Percentiles rank a stretch among this genome's conserved stretches.
These are phyloP conservation scores for Pythium phragmitis DNA, from an alignment of 352 stramenopile species.

Conservation along the genomic window DNA sequence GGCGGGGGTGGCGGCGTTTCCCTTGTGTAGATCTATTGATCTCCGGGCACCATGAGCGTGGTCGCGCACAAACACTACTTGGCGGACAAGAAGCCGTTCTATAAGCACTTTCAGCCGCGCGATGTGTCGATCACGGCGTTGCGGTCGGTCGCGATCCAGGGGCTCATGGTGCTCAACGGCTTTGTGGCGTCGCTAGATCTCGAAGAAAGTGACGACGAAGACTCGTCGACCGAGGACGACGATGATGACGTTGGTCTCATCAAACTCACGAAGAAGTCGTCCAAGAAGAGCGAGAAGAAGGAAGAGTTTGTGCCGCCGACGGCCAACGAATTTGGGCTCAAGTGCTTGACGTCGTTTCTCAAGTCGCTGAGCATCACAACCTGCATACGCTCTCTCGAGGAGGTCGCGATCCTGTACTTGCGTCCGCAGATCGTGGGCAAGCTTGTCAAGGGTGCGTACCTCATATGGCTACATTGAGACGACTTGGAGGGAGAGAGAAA, in stretches of 20 bases:
- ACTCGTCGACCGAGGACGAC: slow-evolving; percentile 31
- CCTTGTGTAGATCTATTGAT: not conserved
- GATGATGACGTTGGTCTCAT: slow-evolving; percentile 26
- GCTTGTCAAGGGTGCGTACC: slow-evolving; percentile 71
- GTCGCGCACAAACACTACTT: slow-evolving; percentile 61
- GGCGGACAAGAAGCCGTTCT: slow-evolving; percentile 85
- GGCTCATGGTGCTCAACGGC: slow-evolving; percentile 71
- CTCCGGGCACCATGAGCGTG: slow-evolving; percentile 50
- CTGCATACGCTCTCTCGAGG: slow-evolving; percentile 72
- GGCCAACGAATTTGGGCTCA: slow-evolving; percentile 51
- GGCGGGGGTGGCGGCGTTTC: no score
- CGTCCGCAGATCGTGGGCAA: slow-evolving; percentile 66
- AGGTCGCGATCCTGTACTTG: slow-evolving; percentile 53
- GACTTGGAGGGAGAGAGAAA: not conserved
- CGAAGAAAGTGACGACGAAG: slow-evolving; percentile 54
- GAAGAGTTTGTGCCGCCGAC: slow-evolving; percentile 55
- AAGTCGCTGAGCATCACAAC: slow-evolving; percentile 85
- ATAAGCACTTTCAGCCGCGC: slow-evolving; percentile 77
- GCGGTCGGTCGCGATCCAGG: slow-evolving; percentile 62
- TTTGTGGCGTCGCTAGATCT: slow-evolving; percentile 78
- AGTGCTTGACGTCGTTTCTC: slow-evolving; percentile 59
- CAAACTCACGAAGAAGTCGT: slow-evolving; percentile 27
- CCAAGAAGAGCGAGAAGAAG: slow-evolving; percentile 20
- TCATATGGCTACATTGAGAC: not conserved
- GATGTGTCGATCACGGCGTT: slow-evolving; percentile 67